Conservation (phyloP, 306 rosid genomes). For the Fragaria nilgerrensis region DNA sequence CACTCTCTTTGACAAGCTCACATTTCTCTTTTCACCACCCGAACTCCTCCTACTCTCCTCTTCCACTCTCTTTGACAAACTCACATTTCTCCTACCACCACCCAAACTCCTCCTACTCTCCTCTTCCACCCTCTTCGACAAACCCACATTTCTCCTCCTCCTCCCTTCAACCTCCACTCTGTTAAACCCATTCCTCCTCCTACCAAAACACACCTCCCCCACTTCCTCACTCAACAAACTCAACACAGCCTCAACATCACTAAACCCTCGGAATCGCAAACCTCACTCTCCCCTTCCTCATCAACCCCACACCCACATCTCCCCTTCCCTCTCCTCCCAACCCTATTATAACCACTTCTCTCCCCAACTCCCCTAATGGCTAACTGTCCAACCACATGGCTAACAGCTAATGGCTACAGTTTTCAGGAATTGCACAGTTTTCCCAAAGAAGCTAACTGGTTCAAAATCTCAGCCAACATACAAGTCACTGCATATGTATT, state of each 20-base stretch:
- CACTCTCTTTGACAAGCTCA: slow-evolving; percentile 39
- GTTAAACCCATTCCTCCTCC: slow-evolving; percentile 35
- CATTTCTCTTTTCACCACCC: slow-evolving; percentile 33
- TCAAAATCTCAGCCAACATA: too few species aligned
- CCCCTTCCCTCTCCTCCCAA: slow-evolving; percentile 46
- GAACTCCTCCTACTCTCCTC: slow-evolving; percentile 30
- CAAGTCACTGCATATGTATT: too few species aligned
- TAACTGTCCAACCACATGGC: too few species aligned
- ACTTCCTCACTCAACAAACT: slow-evolving; percentile 71
- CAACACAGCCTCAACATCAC: slow-evolving; percentile 59
- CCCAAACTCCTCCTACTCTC: slow-evolving; percentile 26
- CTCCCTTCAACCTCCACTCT: slow-evolving; percentile 39
- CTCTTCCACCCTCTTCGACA: slow-evolving; percentile 35
- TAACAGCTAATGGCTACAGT: too few species aligned
- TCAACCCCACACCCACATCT: slow-evolving; percentile 35
- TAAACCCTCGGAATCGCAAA: slow-evolving; percentile 32
- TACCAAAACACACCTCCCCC: slow-evolving; percentile 33
- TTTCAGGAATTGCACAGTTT: too few species aligned
- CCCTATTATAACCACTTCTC: slow-evolving; percentile 35
- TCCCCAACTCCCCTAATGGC: slow-evolving; percentile 37
- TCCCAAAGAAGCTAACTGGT: too few species aligned
- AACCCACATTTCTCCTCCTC: slow-evolving; percentile 42
- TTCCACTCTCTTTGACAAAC: slow-evolving; percentile 42
- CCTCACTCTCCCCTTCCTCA: slow-evolving; percentile 38
- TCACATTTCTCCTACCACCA: slow-evolving; percentile 22